phyloP scores from a whole-genome alignment of 768 basidiomycete genomes.

The Stropharia rugosoannulata region DNA sequence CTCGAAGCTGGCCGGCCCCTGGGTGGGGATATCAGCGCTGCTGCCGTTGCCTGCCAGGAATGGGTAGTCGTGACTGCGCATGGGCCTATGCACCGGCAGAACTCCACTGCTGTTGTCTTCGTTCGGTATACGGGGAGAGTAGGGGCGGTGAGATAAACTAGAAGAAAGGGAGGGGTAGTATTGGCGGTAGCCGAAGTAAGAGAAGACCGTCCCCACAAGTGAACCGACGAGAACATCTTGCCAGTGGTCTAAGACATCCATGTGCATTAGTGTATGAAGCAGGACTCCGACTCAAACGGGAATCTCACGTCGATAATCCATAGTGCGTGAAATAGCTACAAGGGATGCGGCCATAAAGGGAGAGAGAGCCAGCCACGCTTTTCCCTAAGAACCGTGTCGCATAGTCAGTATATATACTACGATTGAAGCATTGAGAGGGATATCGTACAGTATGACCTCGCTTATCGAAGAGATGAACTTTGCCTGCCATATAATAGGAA shows the following conservation, averaged over 20 bases:
- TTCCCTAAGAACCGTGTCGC: slow-evolving; percentile 39
- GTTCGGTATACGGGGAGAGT: slow-evolving; percentile 62
- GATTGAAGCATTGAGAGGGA: neutral
- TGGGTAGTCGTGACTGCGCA: slow-evolving; percentile 2
- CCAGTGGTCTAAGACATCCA: slow-evolving; percentile 70
- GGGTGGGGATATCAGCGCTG: slow-evolving; percentile 13
- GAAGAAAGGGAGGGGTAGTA: slow-evolving; percentile 78
- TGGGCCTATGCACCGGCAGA: slow-evolving; percentile 36
- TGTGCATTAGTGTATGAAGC: slow-evolving; percentile 2
- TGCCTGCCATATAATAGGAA: slow-evolving; percentile 86
- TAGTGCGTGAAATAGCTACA: slow-evolving; percentile 83
- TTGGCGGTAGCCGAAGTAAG: slow-evolving; percentile 80
- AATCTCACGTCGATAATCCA: slow-evolving; percentile 83
- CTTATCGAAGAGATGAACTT: slow-evolving; percentile 86
- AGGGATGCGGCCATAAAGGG: slow-evolving; percentile 79
- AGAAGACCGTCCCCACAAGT: slow-evolving; percentile 65
- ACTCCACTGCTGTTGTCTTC: slow-evolving; percentile 34
- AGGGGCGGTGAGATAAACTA: slow-evolving; percentile 63
- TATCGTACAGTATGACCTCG: slow-evolving; percentile 65
- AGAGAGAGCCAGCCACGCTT: slow-evolving; percentile 80
- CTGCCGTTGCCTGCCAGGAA: neutral
- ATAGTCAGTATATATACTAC: neutral
- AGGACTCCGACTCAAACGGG: neutral
- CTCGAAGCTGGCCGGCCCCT: slow-evolving; percentile 15
- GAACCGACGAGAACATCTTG: slow-evolving; percentile 86